A percentile compares a stretch with the other conserved stretches of the same genome.
These are phyloP conservation scores for Hemerocallis citrina DNA, from an alignment of 106 monocot species.

Conservation along the genomic window DNA sequence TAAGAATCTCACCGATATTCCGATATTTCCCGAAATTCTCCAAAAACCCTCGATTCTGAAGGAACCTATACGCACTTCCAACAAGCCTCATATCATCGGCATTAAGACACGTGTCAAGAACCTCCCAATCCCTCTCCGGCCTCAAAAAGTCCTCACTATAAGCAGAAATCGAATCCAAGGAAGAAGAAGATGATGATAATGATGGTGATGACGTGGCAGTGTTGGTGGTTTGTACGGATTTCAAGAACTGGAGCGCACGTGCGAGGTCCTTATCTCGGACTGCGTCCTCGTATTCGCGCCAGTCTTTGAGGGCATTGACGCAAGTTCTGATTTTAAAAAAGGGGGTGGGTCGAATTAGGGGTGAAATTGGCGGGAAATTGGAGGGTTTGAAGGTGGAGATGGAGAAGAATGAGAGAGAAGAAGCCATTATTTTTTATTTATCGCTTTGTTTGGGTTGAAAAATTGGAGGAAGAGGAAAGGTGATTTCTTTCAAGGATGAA, in stretches of 20 bases:
- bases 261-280: slow-evolving; percentile 87
- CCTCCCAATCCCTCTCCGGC: slow-evolving; percentile 90
- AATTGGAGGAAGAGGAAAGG: no score
- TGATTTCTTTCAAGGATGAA: no score
- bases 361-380: neutral
- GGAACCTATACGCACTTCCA: slow-evolving; percentile 61
- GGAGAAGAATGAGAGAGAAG: neutral
- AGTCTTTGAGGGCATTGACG: slow-evolving; percentile 42
- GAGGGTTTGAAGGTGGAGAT: neutral
- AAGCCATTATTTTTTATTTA: no score
- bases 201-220: no score
- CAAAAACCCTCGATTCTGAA: slow-evolving; percentile 63
- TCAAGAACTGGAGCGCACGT: slow-evolving; percentile 80
- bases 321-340: slow-evolving; percentile 1
- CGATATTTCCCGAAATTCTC: slow-evolving; percentile 70
- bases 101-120: slow-evolving; percentile 86
- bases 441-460: no score
- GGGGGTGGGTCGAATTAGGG: neutral
- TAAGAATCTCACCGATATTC: slow-evolving; percentile 50
- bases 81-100: slow-evolving; percentile 97
- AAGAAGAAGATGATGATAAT: slow-evolving; percentile 8
- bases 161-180: neutral
- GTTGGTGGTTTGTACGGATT: slow-evolving; percentile 20
- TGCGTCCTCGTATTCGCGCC: slow-evolving; percentile 97
- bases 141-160: slow-evolving; percentile 14